Percentiles rank a stretch among this genome's conserved stretches.
These are phyloP conservation scores for Diophrys appendiculata DNA, from an alignment of 73 alveolate genomes.

Conservation along the genomic window DNA sequence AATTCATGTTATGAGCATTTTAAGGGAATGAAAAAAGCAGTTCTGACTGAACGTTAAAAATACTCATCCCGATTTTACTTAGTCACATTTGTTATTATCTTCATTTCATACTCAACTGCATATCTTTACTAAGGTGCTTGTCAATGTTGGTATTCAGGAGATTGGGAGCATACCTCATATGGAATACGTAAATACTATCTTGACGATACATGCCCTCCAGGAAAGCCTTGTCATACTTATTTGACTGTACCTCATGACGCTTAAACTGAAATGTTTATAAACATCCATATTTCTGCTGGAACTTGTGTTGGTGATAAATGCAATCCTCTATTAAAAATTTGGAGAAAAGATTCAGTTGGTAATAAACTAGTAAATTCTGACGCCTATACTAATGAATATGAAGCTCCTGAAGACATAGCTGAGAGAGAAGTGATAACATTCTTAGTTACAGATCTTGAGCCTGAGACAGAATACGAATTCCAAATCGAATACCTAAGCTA, in stretches of 20 bases:
- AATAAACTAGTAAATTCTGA: neutral
- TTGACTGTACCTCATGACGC: slow-evolving; percentile 1
- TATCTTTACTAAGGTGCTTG: no score
- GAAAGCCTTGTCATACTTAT: slow-evolving; percentile 7
- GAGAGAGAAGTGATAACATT: neutral
- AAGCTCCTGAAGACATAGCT: slow-evolving; percentile 5
- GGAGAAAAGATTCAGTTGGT: neutral
- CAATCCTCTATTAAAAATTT: neutral
- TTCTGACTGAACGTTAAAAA: no score
- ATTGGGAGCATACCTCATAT: neutral
- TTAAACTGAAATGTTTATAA: neutral
- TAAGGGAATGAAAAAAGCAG: no score
- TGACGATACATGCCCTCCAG: slow-evolving; percentile 1
- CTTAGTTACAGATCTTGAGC: neutral
- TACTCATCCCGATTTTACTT: no score
- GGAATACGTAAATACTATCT: neutral
- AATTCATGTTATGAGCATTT: no score
- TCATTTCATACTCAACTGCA: no score
- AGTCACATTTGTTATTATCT: no score
- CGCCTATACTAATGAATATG: neutral
- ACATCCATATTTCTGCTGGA: slow-evolving; percentile 2
- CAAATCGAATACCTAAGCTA: neutral
- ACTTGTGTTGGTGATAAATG: neutral
- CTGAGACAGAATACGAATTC: slow-evolving; percentile 8
- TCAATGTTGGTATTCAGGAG: neutral